Percentiles rank a stretch among this genome's conserved stretches.
Conservation (phyloP, 352 stramenopile species). For the Phytophthora sp. region DNA sequence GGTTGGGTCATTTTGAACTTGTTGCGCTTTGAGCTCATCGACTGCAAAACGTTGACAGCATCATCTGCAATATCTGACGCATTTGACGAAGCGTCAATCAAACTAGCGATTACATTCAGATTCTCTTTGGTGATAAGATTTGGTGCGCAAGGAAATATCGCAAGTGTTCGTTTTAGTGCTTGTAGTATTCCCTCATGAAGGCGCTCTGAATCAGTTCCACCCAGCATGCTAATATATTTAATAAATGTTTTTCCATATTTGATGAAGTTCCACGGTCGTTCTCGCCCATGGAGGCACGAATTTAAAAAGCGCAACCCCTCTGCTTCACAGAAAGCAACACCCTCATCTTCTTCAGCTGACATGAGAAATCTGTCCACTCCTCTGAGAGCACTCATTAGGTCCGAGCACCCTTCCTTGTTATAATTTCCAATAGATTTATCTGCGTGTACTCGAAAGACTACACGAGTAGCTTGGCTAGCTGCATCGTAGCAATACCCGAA, state of each 20-base stretch:
- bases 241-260: constrained; percentile 10
- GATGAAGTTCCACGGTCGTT: neutral
- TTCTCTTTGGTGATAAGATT: constrained; percentile 22
- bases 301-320: constrained; percentile 19
- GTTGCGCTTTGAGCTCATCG: constrained; percentile 9
- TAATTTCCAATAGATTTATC: neutral
- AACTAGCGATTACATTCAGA: constrained; percentile 7
- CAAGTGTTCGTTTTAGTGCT: constrained; percentile 5
- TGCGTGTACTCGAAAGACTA: constrained; percentile 22
- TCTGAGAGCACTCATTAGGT: constrained; percentile 8
- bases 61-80: constrained; percentile 7
- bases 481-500: constrained; percentile 21
- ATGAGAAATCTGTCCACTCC: constrained; percentile 9
- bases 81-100: neutral
- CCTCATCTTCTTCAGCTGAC: constrained; percentile 15
- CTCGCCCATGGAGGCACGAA: constrained; percentile 7
- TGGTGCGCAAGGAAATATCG: constrained; percentile 1
- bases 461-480: constrained; percentile 5
- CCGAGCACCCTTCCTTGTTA: constrained; percentile 2
- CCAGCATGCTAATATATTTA: neutral
- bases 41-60: neutral
- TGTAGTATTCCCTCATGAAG: constrained; percentile 7
- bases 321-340: constrained; percentile 20
- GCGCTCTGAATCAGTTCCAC: neutral
- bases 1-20: neutral